Conservation (phyloP, 2,329 filamentous ascomycete genomes). For the Penicillium janthinellum region DNA sequence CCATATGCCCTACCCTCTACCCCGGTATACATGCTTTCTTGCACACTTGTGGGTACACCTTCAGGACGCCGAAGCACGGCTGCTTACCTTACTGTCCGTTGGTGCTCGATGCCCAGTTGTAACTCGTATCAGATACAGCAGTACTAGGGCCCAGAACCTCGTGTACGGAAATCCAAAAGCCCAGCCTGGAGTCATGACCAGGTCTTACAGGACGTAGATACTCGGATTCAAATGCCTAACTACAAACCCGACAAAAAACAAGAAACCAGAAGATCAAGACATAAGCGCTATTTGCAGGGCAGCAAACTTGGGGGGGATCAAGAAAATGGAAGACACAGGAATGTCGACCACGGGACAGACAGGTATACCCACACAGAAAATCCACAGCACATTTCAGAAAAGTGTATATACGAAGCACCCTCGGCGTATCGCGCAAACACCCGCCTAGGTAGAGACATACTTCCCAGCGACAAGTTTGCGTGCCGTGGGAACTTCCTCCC, state of each 20-base stretch:
- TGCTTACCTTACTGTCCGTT: too few species aligned
- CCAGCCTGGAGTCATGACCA: background rate
- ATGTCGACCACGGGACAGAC: slow-evolving; percentile 5
- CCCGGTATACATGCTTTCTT: too few species aligned
- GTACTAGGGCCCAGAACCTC: too few species aligned
- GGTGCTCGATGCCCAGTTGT: too few species aligned
- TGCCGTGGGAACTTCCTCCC: slow-evolving; percentile 67
- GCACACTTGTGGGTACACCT: too few species aligned
- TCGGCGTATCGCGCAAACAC: background rate
- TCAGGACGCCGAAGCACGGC: too few species aligned
- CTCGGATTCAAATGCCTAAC: slow-evolving; percentile 17
- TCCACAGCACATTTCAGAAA: background rate
- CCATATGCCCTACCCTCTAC: too few species aligned
- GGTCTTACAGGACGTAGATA: slow-evolving; percentile 8
- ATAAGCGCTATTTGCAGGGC: slow-evolving; percentile 25
- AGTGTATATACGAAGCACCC: slow-evolving; percentile 23
- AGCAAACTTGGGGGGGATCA: slow-evolving; percentile 3
- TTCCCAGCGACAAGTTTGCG: slow-evolving; percentile 74
- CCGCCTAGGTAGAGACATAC: slow-evolving; percentile 61
- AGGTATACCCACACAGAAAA: background rate
- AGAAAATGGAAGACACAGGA: slow-evolving; percentile 8
- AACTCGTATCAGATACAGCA: background rate
- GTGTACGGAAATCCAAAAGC: background rate
- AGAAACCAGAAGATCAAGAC: slow-evolving; percentile 13
- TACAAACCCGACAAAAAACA: slow-evolving; percentile 16